phyloP scores from a whole-genome alignment of 2,329 filamentous ascomycete genomes.

The Cladosporium sp. region DNA sequence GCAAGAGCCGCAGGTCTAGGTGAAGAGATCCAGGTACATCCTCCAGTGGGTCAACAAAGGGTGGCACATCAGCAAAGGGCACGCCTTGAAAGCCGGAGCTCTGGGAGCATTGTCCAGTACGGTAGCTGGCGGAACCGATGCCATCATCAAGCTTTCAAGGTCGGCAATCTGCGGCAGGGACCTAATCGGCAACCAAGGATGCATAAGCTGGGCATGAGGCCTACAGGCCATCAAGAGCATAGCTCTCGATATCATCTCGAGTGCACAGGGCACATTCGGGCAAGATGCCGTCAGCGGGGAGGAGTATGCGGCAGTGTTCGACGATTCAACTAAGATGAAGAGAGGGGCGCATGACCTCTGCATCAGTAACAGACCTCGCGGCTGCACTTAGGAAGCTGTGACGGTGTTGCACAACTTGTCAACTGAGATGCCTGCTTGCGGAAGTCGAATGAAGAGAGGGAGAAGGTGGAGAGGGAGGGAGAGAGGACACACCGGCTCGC shows the following conservation, averaged over 20 bases:
- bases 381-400: neutral
- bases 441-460: neutral
- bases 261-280: neutral
- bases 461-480: neutral
- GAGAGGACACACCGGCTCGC: too few species aligned
- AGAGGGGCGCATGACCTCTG: conserved; percentile 1
- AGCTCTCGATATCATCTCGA: conserved; percentile 2
- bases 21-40: conserved; percentile 4
- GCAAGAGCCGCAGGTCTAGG: neutral
- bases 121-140: neutral
- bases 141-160: conserved; percentile 1
- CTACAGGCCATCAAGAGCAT: conserved; percentile 7
- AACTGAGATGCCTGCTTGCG: neutral
- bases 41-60: neutral
- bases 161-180: conserved; percentile 6
- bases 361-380: conserved; percentile 2
- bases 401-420: neutral
- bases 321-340: neutral
- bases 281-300: conserved; percentile 8
- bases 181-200: neutral
- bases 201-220: conserved; percentile 3
- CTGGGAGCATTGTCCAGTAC: too few species aligned
- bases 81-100: neutral
- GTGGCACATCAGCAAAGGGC: neutral
- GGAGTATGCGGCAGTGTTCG: conserved; percentile 8